Conservation (phyloP, 805 yeast genomes). For the baker's yeast (Saccharomyces cerevisiae) region DNA sequence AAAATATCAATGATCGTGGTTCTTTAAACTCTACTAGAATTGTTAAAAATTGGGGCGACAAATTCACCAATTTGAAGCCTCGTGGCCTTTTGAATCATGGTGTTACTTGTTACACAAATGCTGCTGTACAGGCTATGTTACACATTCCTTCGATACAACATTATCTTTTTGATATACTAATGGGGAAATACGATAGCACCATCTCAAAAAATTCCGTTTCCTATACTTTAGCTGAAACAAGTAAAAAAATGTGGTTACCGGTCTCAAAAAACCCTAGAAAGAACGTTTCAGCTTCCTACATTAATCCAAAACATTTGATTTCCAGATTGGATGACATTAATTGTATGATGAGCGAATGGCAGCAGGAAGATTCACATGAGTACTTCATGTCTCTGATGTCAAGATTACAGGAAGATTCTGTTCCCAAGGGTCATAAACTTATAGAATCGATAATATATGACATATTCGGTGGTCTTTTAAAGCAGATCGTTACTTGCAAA, state of each 20-base stretch:
- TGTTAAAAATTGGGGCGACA: slow-evolving; percentile 61
- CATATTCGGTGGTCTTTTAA: slow-evolving; percentile 84
- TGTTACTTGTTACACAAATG: slow-evolving; percentile 93
- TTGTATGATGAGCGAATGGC: slow-evolving; percentile 96
- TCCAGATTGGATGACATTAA: slow-evolving; percentile 72
- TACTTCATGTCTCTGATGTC: slow-evolving; percentile 88
- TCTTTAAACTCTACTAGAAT: slow-evolving; percentile 52
- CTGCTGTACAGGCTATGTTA: slow-evolving; percentile 83
- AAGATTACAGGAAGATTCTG: slow-evolving; percentile 82
- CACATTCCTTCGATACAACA: slow-evolving; percentile 89
- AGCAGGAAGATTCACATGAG: slow-evolving; percentile 96
- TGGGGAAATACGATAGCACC: slow-evolving; percentile 41
- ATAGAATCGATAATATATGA: slow-evolving; percentile 79
- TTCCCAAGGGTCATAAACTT: slow-evolving; percentile 82
- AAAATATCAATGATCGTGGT: slow-evolving; percentile 52
- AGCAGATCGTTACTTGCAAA: slow-evolving; percentile 78
- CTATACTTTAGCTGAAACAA: slow-evolving; percentile 57
- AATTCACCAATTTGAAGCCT: slow-evolving; percentile 39
- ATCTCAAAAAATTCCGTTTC: slow-evolving; percentile 54
- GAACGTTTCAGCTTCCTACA: slow-evolving; percentile 32
- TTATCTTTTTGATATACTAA: slow-evolving; percentile 59
- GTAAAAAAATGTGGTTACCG: slow-evolving; percentile 60
- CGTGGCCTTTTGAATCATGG: slow-evolving; percentile 80
- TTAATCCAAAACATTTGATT: slow-evolving; percentile 71
- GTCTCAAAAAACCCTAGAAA: slow-evolving; percentile 33